A percentile compares a stretch with the other conserved stretches of the same genome.
These are phyloP conservation scores for Bipolaris gigantea DNA, from an alignment of 2,329 filamentous ascomycete species.

Conservation along the genomic window DNA sequence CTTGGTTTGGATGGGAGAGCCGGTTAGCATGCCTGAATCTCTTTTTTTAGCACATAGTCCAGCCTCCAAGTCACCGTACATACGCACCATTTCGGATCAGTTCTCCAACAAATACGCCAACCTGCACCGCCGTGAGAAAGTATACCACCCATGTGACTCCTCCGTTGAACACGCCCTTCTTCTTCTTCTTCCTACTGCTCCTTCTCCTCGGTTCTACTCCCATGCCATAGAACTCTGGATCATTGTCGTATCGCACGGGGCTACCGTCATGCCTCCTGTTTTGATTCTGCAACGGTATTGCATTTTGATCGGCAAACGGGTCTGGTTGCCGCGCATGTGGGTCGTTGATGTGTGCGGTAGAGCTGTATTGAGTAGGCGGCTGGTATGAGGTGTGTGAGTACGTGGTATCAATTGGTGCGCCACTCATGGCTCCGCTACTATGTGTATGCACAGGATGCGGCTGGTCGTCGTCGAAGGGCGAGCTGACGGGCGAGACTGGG, in stretches of 20 bases:
- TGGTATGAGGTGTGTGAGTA: constrained; percentile 55
- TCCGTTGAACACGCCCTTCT: constrained; percentile 59
- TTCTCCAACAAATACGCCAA: constrained; percentile 86
- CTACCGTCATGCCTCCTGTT: constrained; percentile 45
- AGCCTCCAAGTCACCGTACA: not conserved
- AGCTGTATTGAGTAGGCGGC: constrained; percentile 27
- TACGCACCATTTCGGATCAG: constrained; percentile 77
- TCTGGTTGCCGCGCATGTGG: constrained; percentile 52
- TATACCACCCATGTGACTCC: constrained; percentile 80
- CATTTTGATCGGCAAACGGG: constrained; percentile 53
- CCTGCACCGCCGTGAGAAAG: constrained; percentile 72
- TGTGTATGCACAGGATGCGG: constrained; percentile 47
- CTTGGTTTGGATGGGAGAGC: constrained; percentile 74
- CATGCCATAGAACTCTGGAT: constrained; percentile 44
- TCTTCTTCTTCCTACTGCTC: constrained; percentile 43
- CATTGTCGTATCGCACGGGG: constrained; percentile 43
- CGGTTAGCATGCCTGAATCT: constrained; percentile 68
- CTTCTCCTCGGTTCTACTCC: constrained; percentile 15
- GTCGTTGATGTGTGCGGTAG: constrained; percentile 37
- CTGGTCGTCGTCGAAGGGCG: constrained; percentile 41
- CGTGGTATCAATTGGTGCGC: constrained; percentile 54
- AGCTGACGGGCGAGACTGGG: constrained; percentile 39
- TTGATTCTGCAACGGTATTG: constrained; percentile 51
- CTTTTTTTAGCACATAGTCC: constrained; percentile 10
- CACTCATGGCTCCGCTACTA: constrained; percentile 55